These are phyloP conservation scores for Lumnitzera racemosa DNA, from an alignment of 345 rosid species.

Conservation along the genomic window DNA sequence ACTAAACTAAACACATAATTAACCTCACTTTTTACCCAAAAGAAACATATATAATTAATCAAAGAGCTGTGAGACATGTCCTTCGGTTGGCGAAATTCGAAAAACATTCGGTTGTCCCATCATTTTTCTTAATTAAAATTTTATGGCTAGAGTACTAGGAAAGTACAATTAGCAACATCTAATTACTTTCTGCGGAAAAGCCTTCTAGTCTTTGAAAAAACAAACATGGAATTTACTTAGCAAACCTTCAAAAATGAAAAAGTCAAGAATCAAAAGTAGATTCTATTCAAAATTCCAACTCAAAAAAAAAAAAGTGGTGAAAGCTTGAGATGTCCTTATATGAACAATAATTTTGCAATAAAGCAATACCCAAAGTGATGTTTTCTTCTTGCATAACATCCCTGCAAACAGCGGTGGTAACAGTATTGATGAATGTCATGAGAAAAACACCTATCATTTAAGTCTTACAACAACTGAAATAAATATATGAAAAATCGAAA, in stretches of 20 bases:
- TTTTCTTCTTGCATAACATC: neutral
- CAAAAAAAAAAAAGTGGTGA: neutral
- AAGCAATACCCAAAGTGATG: neutral
- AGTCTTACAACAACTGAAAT: constrained; percentile 12
- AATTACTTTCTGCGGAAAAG: no score
- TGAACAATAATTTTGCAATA: constrained; percentile 14
- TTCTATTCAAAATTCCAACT: constrained; percentile 3
- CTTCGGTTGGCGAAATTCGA: no score
- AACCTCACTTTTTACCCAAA: no score
- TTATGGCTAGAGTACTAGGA: no score
- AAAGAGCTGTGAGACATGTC: no score
- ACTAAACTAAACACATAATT: neutral
- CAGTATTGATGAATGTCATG: constrained; percentile 11
- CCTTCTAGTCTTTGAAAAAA: neutral
- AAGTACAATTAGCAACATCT: no score
- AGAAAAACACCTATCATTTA: neutral
- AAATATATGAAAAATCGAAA: constrained; percentile 16
- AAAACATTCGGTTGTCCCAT: no score
- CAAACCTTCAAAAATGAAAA: neutral
- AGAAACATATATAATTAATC: no score
- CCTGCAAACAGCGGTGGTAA: constrained; percentile 16
- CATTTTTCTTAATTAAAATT: no score
- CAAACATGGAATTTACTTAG: neutral
- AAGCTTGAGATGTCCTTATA: constrained; percentile 19
- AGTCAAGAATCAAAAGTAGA: neutral